These are phyloP conservation scores for Evernia prunastri DNA, from an alignment of 495 filamentous ascomycete genomes.

Conservation along the genomic window DNA sequence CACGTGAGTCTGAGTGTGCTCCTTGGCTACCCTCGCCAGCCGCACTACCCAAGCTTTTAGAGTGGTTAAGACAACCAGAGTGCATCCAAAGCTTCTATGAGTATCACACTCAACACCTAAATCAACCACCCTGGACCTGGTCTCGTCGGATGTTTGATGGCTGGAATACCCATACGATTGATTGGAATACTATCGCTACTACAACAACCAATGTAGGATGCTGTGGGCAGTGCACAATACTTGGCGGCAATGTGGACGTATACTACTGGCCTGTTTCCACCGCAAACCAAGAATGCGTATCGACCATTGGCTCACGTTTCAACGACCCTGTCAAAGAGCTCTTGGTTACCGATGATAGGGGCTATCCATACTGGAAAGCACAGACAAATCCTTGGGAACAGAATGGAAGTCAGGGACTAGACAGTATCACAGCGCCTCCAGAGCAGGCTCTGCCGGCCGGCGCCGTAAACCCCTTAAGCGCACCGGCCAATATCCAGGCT, in stretches of 20 bases:
- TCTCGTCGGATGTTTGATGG: background rate
- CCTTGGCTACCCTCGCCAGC: background rate
- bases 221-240: background rate
- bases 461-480: background rate
- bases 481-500: background rate
- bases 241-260: conserved; percentile 11
- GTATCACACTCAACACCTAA: background rate
- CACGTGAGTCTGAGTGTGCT: background rate
- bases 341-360: background rate
- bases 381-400: conserved; percentile 10
- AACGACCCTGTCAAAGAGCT: background rate
- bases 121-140: conserved; percentile 3
- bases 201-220: conserved; percentile 5
- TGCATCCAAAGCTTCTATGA: conserved; percentile 9
- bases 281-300: background rate
- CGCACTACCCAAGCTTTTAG: background rate
- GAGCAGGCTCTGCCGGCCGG: background rate
- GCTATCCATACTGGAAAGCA: conserved; percentile 4
- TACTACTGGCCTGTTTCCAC: conserved; percentile 12
- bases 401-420: background rate
- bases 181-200: background rate
- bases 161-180: background rate
- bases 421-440: background rate
- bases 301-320: background rate
- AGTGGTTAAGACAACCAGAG: conserved; percentile 8